Percentiles rank a stretch among this genome's conserved stretches.
Evolutionary conservation across 805 yeast genomes (phyloP).

Genomic region (Yarrowia keelungensis): DNA sequence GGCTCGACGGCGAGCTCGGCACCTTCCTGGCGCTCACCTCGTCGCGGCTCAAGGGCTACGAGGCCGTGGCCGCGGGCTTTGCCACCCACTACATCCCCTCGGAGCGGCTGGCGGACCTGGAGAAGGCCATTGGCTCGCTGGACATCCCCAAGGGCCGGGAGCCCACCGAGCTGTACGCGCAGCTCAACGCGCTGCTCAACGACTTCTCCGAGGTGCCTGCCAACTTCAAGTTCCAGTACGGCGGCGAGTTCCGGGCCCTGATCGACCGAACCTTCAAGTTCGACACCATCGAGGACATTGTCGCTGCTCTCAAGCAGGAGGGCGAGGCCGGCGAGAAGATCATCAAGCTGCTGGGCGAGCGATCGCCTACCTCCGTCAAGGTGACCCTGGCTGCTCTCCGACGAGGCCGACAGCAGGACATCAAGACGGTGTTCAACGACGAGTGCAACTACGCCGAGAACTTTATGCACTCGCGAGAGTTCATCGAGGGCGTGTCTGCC

Average conservation of each 20-base stretch:
- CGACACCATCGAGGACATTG: conserved; percentile 59
- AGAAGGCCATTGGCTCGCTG: conserved; percentile 68
- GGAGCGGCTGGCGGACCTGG: conserved; percentile 65
- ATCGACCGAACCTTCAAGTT: conserved; percentile 74
- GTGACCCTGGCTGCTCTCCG: conserved; percentile 73
- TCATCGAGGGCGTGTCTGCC: conserved; percentile 59
- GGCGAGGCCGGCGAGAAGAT: conserved; percentile 67
- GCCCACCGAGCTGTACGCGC: conserved; percentile 55
- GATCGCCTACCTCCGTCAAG: conserved; percentile 81
- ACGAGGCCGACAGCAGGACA: conserved; percentile 62
- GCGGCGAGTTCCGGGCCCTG: conserved; percentile 61
- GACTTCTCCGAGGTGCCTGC: conserved; percentile 76
- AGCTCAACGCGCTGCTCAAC: conserved; percentile 75
- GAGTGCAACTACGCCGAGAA: conserved; percentile 82
- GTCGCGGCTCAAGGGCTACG: conserved; percentile 74
- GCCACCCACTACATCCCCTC: conserved; percentile 90
- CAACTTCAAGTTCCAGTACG: conserved; percentile 61
- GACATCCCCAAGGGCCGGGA: conserved; percentile 49
- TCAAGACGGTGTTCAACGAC: conserved; percentile 69
- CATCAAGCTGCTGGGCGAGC: conserved; percentile 61
- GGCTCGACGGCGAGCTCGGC: conserved; percentile 82
- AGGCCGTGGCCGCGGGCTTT: conserved; percentile 80
- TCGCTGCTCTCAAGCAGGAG: conserved; percentile 60
- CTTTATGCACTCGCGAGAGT: conserved; percentile 63
- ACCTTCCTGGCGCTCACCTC: conserved; percentile 88